phyloP scores from a whole-genome alignment of 371 early-diverging fungal genomes.

The Phascolomyces articulosus region DNA sequence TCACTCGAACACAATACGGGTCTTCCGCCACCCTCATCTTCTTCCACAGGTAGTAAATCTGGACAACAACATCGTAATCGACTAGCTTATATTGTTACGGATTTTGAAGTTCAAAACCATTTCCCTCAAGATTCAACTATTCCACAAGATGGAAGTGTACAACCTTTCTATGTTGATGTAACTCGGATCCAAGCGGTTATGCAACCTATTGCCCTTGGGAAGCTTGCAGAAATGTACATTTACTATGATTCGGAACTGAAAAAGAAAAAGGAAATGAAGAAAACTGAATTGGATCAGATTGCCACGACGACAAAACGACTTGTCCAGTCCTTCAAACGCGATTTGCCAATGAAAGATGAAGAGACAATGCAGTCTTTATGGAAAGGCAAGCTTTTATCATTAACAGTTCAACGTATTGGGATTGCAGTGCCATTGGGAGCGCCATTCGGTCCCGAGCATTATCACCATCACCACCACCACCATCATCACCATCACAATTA shows the following conservation, averaged over 20 bases:
- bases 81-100: conserved; percentile 73
- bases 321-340: conserved; percentile 65
- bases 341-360: conserved; percentile 40
- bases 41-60: conserved; percentile 8
- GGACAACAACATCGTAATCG: conserved; percentile 52
- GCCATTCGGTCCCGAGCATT: background rate
- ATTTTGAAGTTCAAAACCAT: conserved; percentile 68
- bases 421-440: conserved; percentile 71
- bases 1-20: conserved; percentile 62
- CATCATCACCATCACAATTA: background rate
- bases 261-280: conserved; percentile 56
- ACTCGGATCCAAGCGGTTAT: conserved; percentile 71
- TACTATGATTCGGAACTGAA: conserved; percentile 74
- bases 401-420: conserved; percentile 62
- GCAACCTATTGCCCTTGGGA: conserved; percentile 79
- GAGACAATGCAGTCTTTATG: conserved; percentile 56
- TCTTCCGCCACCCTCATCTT: conserved; percentile 9
- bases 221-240: conserved; percentile 68
- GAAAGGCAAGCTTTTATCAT: conserved; percentile 54
- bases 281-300: conserved; percentile 61
- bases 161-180: conserved; percentile 59
- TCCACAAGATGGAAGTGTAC: conserved; percentile 17
- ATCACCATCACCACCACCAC: background rate
- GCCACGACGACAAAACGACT: conserved; percentile 71
- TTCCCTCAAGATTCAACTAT: background rate